Evolutionary conservation across 2,329 filamentous ascomycete genomes (phyloP), one percentile per base, ranked within the genome.

Genomic region (Leptoxyphium fumago): DNA sequence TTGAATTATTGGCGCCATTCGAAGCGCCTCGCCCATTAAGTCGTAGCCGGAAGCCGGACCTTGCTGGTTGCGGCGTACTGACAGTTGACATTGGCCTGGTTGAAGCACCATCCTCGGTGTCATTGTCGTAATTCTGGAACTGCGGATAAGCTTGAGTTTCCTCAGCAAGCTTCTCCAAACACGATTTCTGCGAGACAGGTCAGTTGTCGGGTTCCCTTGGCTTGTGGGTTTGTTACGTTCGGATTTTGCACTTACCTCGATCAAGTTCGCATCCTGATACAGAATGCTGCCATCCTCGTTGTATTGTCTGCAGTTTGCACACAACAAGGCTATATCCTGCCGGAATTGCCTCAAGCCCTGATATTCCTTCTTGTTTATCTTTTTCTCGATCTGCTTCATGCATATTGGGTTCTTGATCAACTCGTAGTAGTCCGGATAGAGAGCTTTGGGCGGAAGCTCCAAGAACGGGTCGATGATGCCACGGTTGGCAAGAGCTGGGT

Each of bases 281-380:
- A 98, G 74, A 55, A 93, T 71, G 63, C 88, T 95, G 46, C 82
- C 84, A 59, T 96, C 91, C 64, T 98, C 93, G 58, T 98, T 98
- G 71, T 94, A 98, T 2, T 84, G 91, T 61, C 86, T 78, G 52
- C 89, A 94, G 63, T 98, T 98, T 60, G 75, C 78, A 62, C 88
- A 91, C 64, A 98, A 75, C 50, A 89, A 67, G 42, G 79, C 77
- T 49, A 98, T 80, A 58, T 98, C 93, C 52, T 76, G 78, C 44
- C 78, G 75, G 72, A 98, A 78, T 54, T 88, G 84, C 58, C 76
- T 78, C 48, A 95, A 66, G 56, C 75, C 82, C 53, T 77, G 78
- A 64, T 98, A 98, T 59, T 95, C 85, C 58, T 93, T 85, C 64
- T 85, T 89, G 70, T 94, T 95, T 68, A 98, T 94, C 71, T 86